These are phyloP conservation scores for Osmanthus fragrans DNA, from an alignment of 257 asterid species.

Conservation along the genomic window DNA sequence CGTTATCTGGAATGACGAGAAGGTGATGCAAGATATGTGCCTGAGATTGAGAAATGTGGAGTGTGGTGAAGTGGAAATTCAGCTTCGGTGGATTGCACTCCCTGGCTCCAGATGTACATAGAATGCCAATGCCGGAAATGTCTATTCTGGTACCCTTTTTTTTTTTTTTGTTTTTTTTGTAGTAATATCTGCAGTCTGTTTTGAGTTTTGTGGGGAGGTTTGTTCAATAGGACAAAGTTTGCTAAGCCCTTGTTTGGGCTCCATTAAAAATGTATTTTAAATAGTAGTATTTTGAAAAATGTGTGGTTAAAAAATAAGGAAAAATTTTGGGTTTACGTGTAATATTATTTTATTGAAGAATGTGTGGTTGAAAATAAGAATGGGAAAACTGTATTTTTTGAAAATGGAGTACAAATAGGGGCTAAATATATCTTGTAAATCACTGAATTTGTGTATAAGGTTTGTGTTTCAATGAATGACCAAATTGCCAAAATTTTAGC, in stretches of 20 bases:
- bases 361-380: too few relatives aligned
- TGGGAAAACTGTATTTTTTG: too few relatives aligned
- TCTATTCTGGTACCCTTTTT: neutral
- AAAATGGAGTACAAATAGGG: too few relatives aligned
- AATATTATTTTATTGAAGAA: too few relatives aligned
- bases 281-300: too few relatives aligned
- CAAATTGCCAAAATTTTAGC: neutral
- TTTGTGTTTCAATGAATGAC: neutral
- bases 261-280: too few relatives aligned
- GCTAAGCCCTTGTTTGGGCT: neutral
- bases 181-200: neutral
- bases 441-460: slow-evolving; percentile 8
- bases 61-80: slow-evolving; percentile 51
- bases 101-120: slow-evolving; percentile 42
- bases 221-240: neutral
- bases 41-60: slow-evolving; percentile 49
- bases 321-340: too few relatives aligned
- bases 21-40: slow-evolving; percentile 42
- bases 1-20: slow-evolving; percentile 37
- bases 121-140: slow-evolving; percentile 13
- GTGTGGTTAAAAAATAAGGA: too few relatives aligned
- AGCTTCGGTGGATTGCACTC: slow-evolving; percentile 50
- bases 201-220: neutral
- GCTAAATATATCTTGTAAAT: neutral
- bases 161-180: neutral